These are phyloP conservation scores for Artemisia argyi DNA, from an alignment of 129 eudicot genomes.

Conservation along the genomic window DNA sequence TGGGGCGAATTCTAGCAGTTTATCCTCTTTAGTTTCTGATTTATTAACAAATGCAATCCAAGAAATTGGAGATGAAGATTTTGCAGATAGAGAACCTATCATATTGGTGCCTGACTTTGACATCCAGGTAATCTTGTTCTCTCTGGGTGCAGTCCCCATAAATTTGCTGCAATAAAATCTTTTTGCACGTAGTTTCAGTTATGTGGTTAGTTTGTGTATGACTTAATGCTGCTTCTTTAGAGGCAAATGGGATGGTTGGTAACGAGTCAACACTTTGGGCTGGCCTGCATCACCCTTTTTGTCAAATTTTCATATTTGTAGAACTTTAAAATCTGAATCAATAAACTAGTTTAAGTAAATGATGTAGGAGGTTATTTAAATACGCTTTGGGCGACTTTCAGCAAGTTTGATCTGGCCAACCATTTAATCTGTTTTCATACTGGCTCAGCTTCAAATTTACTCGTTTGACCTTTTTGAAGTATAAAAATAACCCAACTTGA, in stretches of 20 bases:
- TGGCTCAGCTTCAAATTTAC: not conserved
- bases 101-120: conserved; percentile 77
- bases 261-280: too few relatives aligned
- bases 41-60: conserved; percentile 36
- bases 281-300: too few relatives aligned
- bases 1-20: conserved; percentile 22
- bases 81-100: conserved; percentile 49
- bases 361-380: not conserved
- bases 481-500: too few relatives aligned
- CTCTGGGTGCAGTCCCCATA: not conserved
- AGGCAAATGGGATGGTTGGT: not conserved
- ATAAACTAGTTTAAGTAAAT: not conserved
- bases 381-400: not conserved
- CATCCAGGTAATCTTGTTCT: conserved; percentile 56
- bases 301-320: too few relatives aligned
- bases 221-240: not conserved
- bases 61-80: conserved; percentile 40
- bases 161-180: not conserved
- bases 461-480: not conserved
- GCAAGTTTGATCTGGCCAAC: not conserved
- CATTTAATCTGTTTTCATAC: not conserved
- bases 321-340: too few relatives aligned
- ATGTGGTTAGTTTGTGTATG: not conserved
- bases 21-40: conserved; percentile 31
- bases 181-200: not conserved